These are phyloP conservation scores for Syzygium syzygioides DNA, from an alignment of 441 rosid genomes.

Conservation along the genomic window DNA sequence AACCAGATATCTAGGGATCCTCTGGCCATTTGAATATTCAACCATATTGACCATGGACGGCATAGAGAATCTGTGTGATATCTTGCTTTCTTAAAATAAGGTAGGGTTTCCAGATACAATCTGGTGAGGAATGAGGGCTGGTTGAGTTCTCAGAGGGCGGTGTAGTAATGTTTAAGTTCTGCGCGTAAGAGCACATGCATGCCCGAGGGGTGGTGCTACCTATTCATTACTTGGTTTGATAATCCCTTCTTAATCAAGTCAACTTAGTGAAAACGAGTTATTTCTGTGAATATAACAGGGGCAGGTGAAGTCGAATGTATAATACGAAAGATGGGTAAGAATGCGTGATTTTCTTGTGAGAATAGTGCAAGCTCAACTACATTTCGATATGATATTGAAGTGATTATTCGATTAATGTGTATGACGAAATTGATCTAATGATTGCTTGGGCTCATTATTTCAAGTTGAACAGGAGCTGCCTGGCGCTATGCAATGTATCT, in stretches of 20 bases:
- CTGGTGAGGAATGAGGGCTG: neutral
- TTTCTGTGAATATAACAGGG: neutral
- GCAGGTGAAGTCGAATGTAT: neutral
- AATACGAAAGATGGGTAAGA: neutral
- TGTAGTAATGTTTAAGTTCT: neutral
- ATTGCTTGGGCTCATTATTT: neutral
- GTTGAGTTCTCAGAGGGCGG: neutral
- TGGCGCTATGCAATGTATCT: neutral
- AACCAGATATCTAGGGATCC: neutral
- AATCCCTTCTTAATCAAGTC: neutral
- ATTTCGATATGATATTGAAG: neutral
- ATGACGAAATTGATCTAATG: neutral
- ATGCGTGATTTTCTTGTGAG: neutral
- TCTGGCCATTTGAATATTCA: neutral
- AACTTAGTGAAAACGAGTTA: neutral
- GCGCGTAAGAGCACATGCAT: neutral
- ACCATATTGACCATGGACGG: neutral
- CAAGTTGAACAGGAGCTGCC: neutral
- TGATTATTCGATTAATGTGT: neutral
- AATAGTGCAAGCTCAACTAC: neutral
- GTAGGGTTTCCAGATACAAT: neutral
- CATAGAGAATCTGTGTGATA: neutral
- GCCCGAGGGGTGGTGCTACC: neutral
- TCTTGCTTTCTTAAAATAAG: neutral
- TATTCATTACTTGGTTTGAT: neutral